phyloP scores from a whole-genome alignment of 305 asterid species.

The Rubia tinctorum region DNA sequence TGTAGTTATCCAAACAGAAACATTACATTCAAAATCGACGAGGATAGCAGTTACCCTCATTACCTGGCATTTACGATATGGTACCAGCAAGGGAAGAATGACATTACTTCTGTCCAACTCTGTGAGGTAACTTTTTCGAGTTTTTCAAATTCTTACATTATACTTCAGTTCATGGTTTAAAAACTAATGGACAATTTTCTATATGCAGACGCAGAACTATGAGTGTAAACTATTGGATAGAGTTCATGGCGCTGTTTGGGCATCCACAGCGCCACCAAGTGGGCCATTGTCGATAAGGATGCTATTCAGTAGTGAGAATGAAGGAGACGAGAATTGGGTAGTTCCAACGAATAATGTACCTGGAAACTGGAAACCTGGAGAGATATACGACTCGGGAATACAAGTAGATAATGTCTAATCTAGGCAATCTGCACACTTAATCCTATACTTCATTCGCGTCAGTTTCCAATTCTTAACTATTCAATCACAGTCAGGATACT shows the following conservation, averaged over 20 bases:
- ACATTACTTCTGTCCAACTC: conserved; percentile 75
- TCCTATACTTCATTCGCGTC: not conserved
- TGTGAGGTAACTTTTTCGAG: conserved; percentile 53
- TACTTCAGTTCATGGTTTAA: not conserved
- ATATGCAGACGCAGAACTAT: conserved; percentile 55
- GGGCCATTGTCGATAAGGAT: conserved; percentile 74
- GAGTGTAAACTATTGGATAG: conserved; percentile 68
- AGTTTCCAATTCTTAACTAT: not conserved
- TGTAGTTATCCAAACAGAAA: conserved; percentile 74
- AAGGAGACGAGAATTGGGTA: conserved; percentile 69
- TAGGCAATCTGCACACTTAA: not conserved
- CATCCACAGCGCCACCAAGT: conserved; percentile 60
- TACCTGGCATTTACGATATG: conserved; percentile 73
- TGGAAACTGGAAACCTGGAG: conserved; percentile 73
- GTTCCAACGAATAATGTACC: conserved; percentile 65
- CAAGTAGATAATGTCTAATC: conserved; percentile 38
- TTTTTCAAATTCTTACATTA: not conserved
- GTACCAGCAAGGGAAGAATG: conserved; percentile 74
- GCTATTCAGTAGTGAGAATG: conserved; percentile 51
- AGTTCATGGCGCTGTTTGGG: conserved; percentile 74
- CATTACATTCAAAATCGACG: conserved; percentile 63
- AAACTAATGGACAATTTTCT: conserved; percentile 11
- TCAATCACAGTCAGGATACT: not conserved
- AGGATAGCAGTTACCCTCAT: conserved; percentile 63
- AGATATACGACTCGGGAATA: conserved; percentile 66